Base-by-base conservation (phyloP, 192 early-diverging fungal genomes). In the Dimargaris cristalligena region DNA sequence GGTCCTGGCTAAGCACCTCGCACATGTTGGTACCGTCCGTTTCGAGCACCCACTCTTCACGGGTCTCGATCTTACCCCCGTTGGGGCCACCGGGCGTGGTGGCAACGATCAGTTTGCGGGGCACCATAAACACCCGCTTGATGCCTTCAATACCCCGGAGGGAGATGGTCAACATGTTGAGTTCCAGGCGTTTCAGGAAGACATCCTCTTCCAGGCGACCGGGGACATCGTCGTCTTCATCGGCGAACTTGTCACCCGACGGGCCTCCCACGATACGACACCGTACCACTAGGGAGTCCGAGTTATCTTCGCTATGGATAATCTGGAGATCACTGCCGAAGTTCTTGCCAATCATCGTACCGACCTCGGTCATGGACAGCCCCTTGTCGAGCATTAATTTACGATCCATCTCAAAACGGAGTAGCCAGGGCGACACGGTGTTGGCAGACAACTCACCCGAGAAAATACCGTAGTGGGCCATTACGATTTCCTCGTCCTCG, bases 11-110 rank as follows among this genome's bases (percentile, higher is more conserved):
- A 63, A 99, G 74, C 33, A 95, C 93, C 48, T 89, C 83, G 59
- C 77, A 77, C 64, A 99, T 67, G 55, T 94, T 95, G 63, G 82
- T 87, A 38, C 96, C 96, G 61, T 92, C 91, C 11, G 93, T 97
- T 60, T 96, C 91, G 31, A 99, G 77, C 61, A 81, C 76, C 75
- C 80, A 85, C 63, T 90, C 88, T 32, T 69, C 72, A 28, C 76
- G 77, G 31, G 73, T 71, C 8, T 68, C 70, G 63, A 83, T 85
- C 52, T 82, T 71, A 49, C 89, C 90, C 22, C 71, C 64, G 4
- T 74, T 64, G 60, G 83, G 75, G 32, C 79, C 67, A 45, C 65
- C 23, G 50, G 41, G 68, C 62, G 28, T 64, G 3, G 10, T 14
- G 31, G 54, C 54, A 4, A 16, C 62, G 11, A 55, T 69, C 18